Base-by-base conservation (phyloP, 805 yeast species). In the Myxozyma lipomycoides region DNA sequence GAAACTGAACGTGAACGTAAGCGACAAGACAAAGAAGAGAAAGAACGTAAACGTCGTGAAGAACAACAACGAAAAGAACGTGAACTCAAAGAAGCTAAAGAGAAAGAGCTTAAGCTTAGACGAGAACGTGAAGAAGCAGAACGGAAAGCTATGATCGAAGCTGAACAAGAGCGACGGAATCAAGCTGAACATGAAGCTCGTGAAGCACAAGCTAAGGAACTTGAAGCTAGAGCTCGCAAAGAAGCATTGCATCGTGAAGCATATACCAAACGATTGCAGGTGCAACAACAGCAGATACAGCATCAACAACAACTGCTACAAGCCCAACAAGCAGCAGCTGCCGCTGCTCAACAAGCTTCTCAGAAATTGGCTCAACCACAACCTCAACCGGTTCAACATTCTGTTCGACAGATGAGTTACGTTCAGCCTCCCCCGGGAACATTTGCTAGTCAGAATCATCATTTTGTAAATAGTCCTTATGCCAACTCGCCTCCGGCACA, bases 141-240 rank as follows among this genome's bases (percentile, higher is more conserved):
- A 44, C 45, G 26, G 42, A 55, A 40, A 48, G 48, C 39, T 15
- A 45, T 19, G 19, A 28, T 40, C 4, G 40, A 43, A 30, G 52
- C 45, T 19, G 56, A 46, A 49, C 40, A n/a, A 46, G 58, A 28
- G 36, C 47, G 45, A 45, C 49, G 42, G 37, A 40, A 51, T 15
- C 49, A 42, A 28, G 55, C 55, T 38, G 58, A 48, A 28, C 59
- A 55, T 28, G n/a, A n/a, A n/a, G 37, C 37, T 21, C 52, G 53
- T 5, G 58, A 54, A 21, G 43, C 46, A 5, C 61, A 59, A 39
- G 51, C 46, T 12, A 45, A 43, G 26, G 60, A 59, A 30, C 56
- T 58, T 6, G 54, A 44, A 12, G 60, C 55, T 28, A 50, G 51
- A 24, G 58, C 58, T n/a, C 58, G 59, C 15, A 45, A 53, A 18